These are phyloP conservation scores for Aeminium ludgeri DNA, from an alignment of 495 filamentous ascomycete genomes.

Conservation along the genomic window DNA sequence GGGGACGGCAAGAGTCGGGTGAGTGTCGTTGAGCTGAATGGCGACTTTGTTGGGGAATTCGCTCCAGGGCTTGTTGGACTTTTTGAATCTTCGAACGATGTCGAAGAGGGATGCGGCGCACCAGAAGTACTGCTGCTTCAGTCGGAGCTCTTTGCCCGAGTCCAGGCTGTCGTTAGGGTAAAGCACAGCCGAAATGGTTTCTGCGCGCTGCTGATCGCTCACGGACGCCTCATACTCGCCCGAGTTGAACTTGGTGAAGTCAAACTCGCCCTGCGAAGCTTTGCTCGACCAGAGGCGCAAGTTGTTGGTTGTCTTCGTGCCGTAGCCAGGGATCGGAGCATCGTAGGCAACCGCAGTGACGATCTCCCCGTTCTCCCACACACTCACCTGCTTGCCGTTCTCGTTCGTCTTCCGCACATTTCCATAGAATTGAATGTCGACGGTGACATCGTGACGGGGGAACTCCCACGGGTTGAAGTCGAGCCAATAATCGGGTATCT, in stretches of 20 bases:
- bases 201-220: slow-evolving; percentile 83
- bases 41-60: slow-evolving; percentile 90
- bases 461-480: slow-evolving; percentile 99
- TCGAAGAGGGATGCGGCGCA: slow-evolving; percentile 91
- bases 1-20: slow-evolving; percentile 89
- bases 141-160: slow-evolving; percentile 84
- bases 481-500: slow-evolving; percentile 96
- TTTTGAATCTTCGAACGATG: slow-evolving; percentile 95
- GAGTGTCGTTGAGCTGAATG: slow-evolving; percentile 96
- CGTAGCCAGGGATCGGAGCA: slow-evolving; percentile 83
- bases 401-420: slow-evolving; percentile 58
- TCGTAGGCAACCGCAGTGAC: slow-evolving; percentile 91
- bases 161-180: slow-evolving; percentile 98
- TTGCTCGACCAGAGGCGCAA: slow-evolving; percentile 93
- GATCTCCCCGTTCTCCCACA: slow-evolving; percentile 85
- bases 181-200: slow-evolving; percentile 93
- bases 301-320: slow-evolving; percentile 86
- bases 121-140: slow-evolving; percentile 99
- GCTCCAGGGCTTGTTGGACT: slow-evolving; percentile 75
- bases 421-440: slow-evolving; percentile 94
- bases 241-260: slow-evolving; percentile 98
- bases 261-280: slow-evolving; percentile 90
- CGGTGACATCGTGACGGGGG: slow-evolving; percentile 80
- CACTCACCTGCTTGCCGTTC: slow-evolving; percentile 49
- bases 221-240: slow-evolving; percentile 97